Percentiles rank a stretch among this genome's conserved stretches.
phyloP scores from a whole-genome alignment of 2,329 filamentous ascomycete species.

The Helotiales sp. region DNA sequence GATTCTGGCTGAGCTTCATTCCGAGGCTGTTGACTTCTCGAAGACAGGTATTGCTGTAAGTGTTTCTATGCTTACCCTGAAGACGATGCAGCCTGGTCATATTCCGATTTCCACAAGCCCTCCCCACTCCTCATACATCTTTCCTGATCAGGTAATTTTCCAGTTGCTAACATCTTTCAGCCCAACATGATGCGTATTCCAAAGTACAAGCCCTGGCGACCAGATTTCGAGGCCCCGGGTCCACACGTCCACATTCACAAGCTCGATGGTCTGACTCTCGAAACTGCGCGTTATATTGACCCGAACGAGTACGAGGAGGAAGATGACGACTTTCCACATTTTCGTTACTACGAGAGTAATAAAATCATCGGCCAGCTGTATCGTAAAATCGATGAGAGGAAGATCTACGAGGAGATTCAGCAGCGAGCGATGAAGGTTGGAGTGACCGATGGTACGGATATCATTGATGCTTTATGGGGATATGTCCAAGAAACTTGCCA shows the following conservation, averaged over 20 bases:
- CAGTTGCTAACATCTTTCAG: conserved; percentile 16
- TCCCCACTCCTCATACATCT: too few species aligned
- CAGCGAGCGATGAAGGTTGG: conserved; percentile 14
- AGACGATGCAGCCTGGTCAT: too few species aligned
- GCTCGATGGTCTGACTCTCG: conserved; percentile 29
- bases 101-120: too few species aligned
- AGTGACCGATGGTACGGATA: conserved; percentile 12
- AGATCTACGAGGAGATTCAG: conserved; percentile 49
- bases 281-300: conserved; percentile 6
- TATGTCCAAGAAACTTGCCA: conserved; percentile 39
- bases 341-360: conserved; percentile 63
- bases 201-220: conserved; percentile 36
- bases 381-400: conserved; percentile 69
- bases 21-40: conserved; percentile 72
- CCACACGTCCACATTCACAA: conserved; percentile 44
- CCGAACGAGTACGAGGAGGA: conserved; percentile 43
- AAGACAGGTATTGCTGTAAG: conserved; percentile 67
- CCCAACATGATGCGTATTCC: conserved; percentile 28
- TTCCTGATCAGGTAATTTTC: too few species aligned
- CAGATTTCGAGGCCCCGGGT: conserved; percentile 55
- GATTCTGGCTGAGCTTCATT: conserved; percentile 62
- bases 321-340: conserved; percentile 47
- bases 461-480: conserved; percentile 37
- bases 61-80: background rate
- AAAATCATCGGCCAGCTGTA: conserved; percentile 72